Conservation (phyloP, 805 yeast species). For the Phaffomyces thermotolerans region DNA sequence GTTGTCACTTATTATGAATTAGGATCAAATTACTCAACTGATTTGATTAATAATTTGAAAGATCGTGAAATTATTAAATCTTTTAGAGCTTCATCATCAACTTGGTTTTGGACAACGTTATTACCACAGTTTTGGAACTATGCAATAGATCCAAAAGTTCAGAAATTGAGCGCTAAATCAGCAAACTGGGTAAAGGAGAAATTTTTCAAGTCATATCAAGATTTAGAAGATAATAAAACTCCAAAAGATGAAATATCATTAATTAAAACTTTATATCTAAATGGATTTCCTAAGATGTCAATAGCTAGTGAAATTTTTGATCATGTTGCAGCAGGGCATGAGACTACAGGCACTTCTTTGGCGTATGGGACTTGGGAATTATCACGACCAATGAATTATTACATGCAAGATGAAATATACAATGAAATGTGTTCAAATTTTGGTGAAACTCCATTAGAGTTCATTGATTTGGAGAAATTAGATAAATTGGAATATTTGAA, state of each 20-base stretch:
- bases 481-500: slow-evolving; percentile 51
- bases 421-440: slow-evolving; percentile 36
- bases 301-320: slow-evolving; percentile 49
- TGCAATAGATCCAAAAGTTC: slow-evolving; percentile 25
- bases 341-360: slow-evolving; percentile 63
- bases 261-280: slow-evolving; percentile 16
- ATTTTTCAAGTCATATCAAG: slow-evolving; percentile 20
- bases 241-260: slow-evolving; percentile 13
- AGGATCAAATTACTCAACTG: slow-evolving; percentile 42
- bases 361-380: slow-evolving; percentile 53
- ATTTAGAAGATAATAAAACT: slow-evolving; percentile 14
- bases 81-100: slow-evolving; percentile 42
- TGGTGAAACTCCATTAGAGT: slow-evolving; percentile 24
- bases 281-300: slow-evolving; percentile 22
- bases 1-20: slow-evolving; percentile 54
- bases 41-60: slow-evolving; percentile 33
- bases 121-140: slow-evolving; percentile 45
- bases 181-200: slow-evolving; percentile 38
- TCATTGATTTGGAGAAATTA: slow-evolving; percentile 29
- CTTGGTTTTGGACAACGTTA: slow-evolving; percentile 61
- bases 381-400: slow-evolving; percentile 40
- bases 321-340: slow-evolving; percentile 73
- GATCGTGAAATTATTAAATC: slow-evolving; percentile 38
- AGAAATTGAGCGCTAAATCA: slow-evolving; percentile 32
- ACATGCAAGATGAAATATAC: slow-evolving; percentile 40